Base-by-base conservation (phyloP, 768 basidiomycete species). In the Naganishia antarctica region DNA sequence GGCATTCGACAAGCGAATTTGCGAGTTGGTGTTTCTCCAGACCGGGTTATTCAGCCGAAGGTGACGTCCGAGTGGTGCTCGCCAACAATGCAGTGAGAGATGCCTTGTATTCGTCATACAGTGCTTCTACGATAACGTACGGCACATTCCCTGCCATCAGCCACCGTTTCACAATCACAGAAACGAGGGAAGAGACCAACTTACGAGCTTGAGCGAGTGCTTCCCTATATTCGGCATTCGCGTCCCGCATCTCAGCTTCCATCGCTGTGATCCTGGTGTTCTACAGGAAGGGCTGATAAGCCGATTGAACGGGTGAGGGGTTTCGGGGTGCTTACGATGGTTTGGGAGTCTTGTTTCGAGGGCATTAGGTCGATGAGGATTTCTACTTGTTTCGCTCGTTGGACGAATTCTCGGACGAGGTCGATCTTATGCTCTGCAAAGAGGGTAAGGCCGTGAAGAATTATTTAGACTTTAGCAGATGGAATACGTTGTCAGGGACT, bases 341-440 rank as follows among this genome's bases (percentile, higher is more conserved):
- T 11, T 11, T 32, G 34, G 12, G 40, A 32, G 32, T 63, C 62
- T 53, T 63, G 34, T n/a, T 43, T 43, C 18, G 49, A 40, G 13
- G 62, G 62, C 37, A 63, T 50, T 32, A 44, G 25, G 16, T 63
- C 62, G 41, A 63, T 63, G 4, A 63, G 31, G 12, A 43, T 21
- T 31, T 63, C 62, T 16, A 63, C 62, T n/a, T 63, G 18, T 34
- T 63, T 63, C 16, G 62, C 62, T 12, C 40, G 40, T 43, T 57
- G 62, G 18, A 63, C 62, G 13, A 51, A 63, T 32, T 45, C 40
- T 8, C 41, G 25, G 2, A 51, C 62, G 9, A 63, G 41, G 25
- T 63, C 62, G 13, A 51, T 15, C 31, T 63, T 63, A 26, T 43
- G 44, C 15, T 45, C 62, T 63, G 50, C 28, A 9, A 21, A 48